Evolutionary conservation across 108 stramenopile species (phyloP).

Genomic region (Cyclotella kingstonii): DNA sequence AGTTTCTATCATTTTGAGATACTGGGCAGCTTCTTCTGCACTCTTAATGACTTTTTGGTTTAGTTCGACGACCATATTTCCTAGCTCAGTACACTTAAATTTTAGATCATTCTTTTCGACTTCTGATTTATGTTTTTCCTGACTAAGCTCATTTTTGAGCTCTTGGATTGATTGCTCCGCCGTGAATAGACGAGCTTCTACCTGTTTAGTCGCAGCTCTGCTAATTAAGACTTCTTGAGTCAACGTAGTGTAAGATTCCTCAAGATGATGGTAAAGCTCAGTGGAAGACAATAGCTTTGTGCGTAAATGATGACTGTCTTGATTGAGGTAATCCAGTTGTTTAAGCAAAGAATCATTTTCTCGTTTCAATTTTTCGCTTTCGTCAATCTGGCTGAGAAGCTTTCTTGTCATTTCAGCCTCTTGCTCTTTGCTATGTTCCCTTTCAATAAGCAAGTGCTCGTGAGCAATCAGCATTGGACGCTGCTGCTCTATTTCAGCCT

Average conservation of each 20-base stretch:
- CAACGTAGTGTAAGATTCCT: constrained; percentile 15
- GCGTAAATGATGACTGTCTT: constrained; percentile 10
- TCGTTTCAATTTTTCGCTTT: neutral
- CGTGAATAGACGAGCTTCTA: constrained; percentile 10
- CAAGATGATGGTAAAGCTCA: constrained; percentile 8
- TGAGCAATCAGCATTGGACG: constrained; percentile 27
- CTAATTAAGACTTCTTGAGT: constrained; percentile 13
- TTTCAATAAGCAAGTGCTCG: constrained; percentile 23
- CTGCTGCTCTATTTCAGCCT: constrained; percentile 17
- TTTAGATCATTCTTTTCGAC: constrained; percentile 18
- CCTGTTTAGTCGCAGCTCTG: constrained; percentile 10
- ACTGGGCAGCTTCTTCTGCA: constrained; percentile 18
- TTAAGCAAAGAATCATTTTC: constrained; percentile 8
- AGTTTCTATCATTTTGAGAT: constrained; percentile 13
- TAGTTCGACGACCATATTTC: constrained; percentile 5
- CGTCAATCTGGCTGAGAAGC: constrained; percentile 13
- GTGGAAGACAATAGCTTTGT: constrained; percentile 1
- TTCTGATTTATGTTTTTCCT: constrained; percentile 4
- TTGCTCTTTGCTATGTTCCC: constrained; percentile 13
- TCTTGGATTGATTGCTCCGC: constrained; percentile 30
- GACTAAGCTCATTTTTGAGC: constrained; percentile 13
- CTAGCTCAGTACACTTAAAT: constrained; percentile 12
- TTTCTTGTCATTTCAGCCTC: constrained; percentile 2
- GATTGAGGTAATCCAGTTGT: constrained; percentile 3
- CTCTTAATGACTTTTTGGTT: constrained; percentile 4